Conservation (phyloP, 2,329 filamentous ascomycete genomes). For the Aureobasidium sp. region DNA sequence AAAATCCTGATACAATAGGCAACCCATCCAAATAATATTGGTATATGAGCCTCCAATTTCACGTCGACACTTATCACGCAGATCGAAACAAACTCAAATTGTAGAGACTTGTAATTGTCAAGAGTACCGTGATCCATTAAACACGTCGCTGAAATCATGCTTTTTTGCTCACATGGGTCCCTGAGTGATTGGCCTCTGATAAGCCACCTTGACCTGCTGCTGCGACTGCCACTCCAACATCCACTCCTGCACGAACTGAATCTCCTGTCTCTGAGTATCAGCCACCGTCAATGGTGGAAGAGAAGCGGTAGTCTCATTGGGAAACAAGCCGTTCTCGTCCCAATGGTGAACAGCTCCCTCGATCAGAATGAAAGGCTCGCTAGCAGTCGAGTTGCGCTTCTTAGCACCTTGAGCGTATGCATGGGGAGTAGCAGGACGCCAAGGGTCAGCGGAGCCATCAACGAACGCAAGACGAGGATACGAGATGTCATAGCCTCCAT, state of each 20-base stretch:
- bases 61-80: not conserved
- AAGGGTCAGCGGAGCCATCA: slow-evolving; percentile 72
- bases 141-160: not conserved
- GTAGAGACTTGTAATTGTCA: not conserved
- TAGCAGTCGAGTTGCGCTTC: slow-evolving; percentile 49
- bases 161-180: not conserved
- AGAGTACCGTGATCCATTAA: too few relatives aligned
- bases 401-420: slow-evolving; percentile 47
- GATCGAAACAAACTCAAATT: not conserved
- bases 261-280: slow-evolving; percentile 50
- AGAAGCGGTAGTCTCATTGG: slow-evolving; percentile 49
- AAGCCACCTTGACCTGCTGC: slow-evolving; percentile 6
- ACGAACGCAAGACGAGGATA: slow-evolving; percentile 70
- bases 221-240: slow-evolving; percentile 47
- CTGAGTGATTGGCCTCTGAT: not conserved
- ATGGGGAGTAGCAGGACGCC: slow-evolving; percentile 66
- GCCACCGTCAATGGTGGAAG: slow-evolving; percentile 53
- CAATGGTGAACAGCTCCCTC: slow-evolving; percentile 71
- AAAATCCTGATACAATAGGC: not conserved
- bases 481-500: slow-evolving; percentile 63
- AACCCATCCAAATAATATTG: not conserved
- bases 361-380: slow-evolving; percentile 67
- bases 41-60: not conserved
- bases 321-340: slow-evolving; percentile 63
- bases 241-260: slow-evolving; percentile 59